phyloP scores from a whole-genome alignment of 768 basidiomycete genomes.

The Boletus rex-veris region DNA sequence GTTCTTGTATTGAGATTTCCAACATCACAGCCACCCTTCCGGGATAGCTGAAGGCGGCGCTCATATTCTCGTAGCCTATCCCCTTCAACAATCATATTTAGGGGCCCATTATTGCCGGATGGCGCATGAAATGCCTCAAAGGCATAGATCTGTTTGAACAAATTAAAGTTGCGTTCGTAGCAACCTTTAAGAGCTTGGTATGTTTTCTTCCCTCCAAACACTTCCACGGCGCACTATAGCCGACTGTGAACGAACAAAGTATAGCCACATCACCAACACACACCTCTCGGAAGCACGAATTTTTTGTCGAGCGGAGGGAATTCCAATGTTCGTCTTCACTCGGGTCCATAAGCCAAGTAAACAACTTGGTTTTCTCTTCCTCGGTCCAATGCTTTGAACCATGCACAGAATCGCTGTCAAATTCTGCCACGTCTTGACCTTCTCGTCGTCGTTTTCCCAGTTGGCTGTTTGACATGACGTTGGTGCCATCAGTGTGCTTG shows the following conservation, averaged over 20 bases:
- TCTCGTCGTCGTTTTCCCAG: slow-evolving; percentile 32
- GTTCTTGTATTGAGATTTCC: slow-evolving; percentile 71
- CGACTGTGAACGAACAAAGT: not conserved
- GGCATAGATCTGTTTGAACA: slow-evolving; percentile 79
- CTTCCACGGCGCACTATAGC: slow-evolving; percentile 61
- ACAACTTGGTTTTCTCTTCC: slow-evolving; percentile 75
- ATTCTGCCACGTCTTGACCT: slow-evolving; percentile 26
- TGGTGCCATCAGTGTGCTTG: slow-evolving; percentile 44
- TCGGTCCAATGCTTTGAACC: slow-evolving; percentile 86
- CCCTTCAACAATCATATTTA: slow-evolving; percentile 48
- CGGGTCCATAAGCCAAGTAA: slow-evolving; percentile 73
- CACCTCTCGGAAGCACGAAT: slow-evolving; percentile 79
- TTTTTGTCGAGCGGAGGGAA: slow-evolving; percentile 72
- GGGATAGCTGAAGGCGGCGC: slow-evolving; percentile 61
- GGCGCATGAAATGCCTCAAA: slow-evolving; percentile 51
- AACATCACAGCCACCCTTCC: slow-evolving; percentile 63
- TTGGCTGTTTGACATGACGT: slow-evolving; percentile 19
- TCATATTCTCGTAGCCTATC: slow-evolving; percentile 72
- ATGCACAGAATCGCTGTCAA: slow-evolving; percentile 39
- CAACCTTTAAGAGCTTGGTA: slow-evolving; percentile 84
- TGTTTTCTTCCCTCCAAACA: slow-evolving; percentile 74
- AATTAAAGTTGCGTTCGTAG: slow-evolving; percentile 80
- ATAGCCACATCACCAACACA: slow-evolving; percentile 1
- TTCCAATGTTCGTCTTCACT: slow-evolving; percentile 77
- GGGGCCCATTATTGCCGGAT: slow-evolving; percentile 33